These are phyloP conservation scores for Myxozyma mucilagina DNA, from an alignment of 805 yeast genomes.

Conservation along the genomic window DNA sequence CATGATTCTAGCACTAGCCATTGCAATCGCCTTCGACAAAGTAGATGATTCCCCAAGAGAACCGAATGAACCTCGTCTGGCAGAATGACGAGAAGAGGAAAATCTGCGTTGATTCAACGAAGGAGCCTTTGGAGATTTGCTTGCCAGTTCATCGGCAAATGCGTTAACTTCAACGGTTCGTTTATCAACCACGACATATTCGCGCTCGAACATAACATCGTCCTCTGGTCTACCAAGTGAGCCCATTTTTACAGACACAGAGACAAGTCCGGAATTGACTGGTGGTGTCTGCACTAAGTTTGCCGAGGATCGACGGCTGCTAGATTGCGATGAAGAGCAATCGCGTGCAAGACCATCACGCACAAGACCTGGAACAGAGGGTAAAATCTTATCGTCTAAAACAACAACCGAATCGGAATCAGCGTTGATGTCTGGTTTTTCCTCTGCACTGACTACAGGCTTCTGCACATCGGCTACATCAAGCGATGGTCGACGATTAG, in stretches of 20 bases:
- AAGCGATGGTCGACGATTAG: slow-evolving; percentile 13
- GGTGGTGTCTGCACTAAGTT: neutral
- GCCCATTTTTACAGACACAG: neutral
- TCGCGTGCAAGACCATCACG: neutral
- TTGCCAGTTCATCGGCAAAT: slow-evolving; percentile 85
- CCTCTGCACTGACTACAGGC: neutral
- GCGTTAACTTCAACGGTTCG: slow-evolving; percentile 94
- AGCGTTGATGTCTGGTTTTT: neutral
- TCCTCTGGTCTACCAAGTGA: slow-evolving; percentile 27
- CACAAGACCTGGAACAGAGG: neutral
- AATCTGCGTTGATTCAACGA: slow-evolving; percentile 17
- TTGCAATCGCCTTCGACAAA: slow-evolving; percentile 77
- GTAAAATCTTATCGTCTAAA: neutral
- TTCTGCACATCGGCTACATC: neutral
- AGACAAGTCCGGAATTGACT: neutral
- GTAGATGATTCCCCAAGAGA: slow-evolving; percentile 56
- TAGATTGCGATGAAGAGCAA: slow-evolving; percentile 1
- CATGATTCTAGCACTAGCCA: slow-evolving; percentile 84
- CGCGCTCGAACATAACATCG: slow-evolving; percentile 57
- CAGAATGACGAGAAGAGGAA: slow-evolving; percentile 14
- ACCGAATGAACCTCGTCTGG: slow-evolving; percentile 3
- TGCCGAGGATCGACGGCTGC: slow-evolving; percentile 10
- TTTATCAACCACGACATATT: slow-evolving; percentile 92
- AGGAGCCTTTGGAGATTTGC: slow-evolving; percentile 17
- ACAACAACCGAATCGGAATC: neutral